Evolutionary conservation across 805 yeast species (phyloP).

Genomic region (Saccharomyces mikatae): DNA sequence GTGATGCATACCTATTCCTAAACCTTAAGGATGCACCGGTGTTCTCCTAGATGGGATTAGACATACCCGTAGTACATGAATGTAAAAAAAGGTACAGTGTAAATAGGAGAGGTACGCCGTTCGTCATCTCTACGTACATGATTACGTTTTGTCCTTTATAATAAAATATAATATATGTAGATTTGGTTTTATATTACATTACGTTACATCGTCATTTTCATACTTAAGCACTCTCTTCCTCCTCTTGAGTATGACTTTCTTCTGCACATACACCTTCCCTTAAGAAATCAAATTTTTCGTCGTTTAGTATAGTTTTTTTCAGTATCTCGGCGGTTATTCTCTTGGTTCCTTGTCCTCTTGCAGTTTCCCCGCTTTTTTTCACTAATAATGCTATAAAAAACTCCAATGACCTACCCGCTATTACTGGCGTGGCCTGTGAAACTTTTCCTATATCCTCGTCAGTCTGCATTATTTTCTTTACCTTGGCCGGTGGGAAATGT

Average conservation of each 20-base stretch:
- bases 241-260: slow-evolving; percentile 7
- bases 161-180: not conserved
- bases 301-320: slow-evolving; percentile 71
- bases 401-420: slow-evolving; percentile 91
- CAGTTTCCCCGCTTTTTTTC: slow-evolving; percentile 72
- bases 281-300: slow-evolving; percentile 89
- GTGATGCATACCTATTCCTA: not conserved
- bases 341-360: slow-evolving; percentile 64
- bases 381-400: slow-evolving; percentile 84
- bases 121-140: not conserved
- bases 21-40: not conserved
- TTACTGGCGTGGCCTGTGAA: slow-evolving; percentile 97
- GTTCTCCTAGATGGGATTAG: not conserved
- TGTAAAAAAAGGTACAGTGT: not conserved
- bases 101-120: not conserved
- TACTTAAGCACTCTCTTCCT: not conserved
- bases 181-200: not conserved
- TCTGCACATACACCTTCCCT: slow-evolving; percentile 45
- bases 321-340: slow-evolving; percentile 78
- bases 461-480: slow-evolving; percentile 92
- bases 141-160: not conserved
- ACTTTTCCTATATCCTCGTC: slow-evolving; percentile 98
- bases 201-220: not conserved
- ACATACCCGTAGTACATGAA: not conserved
- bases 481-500: slow-evolving; percentile 87